These are phyloP conservation scores for Chytriomyces sp. DNA, from an alignment of 192 early-diverging fungal species.

Conservation along the genomic window DNA sequence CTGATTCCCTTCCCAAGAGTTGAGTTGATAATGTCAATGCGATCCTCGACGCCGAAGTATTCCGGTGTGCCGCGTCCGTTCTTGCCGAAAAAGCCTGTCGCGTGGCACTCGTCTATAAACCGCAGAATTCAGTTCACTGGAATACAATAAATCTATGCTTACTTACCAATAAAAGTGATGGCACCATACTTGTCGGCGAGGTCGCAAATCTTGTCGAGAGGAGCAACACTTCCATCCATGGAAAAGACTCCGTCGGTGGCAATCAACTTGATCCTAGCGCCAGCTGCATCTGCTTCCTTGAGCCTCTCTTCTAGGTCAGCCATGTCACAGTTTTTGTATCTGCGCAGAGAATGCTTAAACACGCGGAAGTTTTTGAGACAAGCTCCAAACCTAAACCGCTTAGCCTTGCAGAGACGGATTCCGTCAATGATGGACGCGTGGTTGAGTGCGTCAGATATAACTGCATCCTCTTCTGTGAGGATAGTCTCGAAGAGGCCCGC, in stretches of 20 bases:
- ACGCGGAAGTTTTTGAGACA: neutral
- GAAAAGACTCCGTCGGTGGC: slow-evolving; percentile 90
- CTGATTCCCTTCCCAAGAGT: slow-evolving; percentile 62
- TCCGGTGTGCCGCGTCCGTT: slow-evolving; percentile 22
- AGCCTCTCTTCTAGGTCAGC: slow-evolving; percentile 68
- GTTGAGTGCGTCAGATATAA: slow-evolving; percentile 60
- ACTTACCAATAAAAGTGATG: slow-evolving; percentile 72
- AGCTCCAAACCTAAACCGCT: neutral
- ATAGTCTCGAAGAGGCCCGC: slow-evolving; percentile 70
- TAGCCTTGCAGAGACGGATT: slow-evolving; percentile 22
- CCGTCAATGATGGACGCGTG: slow-evolving; percentile 46
- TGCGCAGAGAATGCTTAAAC: neutral
- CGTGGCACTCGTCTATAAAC: slow-evolving; percentile 47
- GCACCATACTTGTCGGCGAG: slow-evolving; percentile 87
- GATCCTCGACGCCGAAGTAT: slow-evolving; percentile 35
- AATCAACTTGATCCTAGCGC: slow-evolving; percentile 81
- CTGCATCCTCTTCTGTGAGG: slow-evolving; percentile 58
- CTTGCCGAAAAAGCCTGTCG: slow-evolving; percentile 28
- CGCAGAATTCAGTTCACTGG: neutral
- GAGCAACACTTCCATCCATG: slow-evolving; percentile 85
- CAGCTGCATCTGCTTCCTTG: slow-evolving; percentile 58
- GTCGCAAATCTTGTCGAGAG: slow-evolving; percentile 77
- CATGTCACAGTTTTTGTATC: slow-evolving; percentile 53
- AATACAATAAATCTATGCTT: neutral
- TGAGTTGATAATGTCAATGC: slow-evolving; percentile 62